Base-by-base conservation (phyloP, 768 basidiomycete genomes). In the Rhizopogon salebrosus region DNA sequence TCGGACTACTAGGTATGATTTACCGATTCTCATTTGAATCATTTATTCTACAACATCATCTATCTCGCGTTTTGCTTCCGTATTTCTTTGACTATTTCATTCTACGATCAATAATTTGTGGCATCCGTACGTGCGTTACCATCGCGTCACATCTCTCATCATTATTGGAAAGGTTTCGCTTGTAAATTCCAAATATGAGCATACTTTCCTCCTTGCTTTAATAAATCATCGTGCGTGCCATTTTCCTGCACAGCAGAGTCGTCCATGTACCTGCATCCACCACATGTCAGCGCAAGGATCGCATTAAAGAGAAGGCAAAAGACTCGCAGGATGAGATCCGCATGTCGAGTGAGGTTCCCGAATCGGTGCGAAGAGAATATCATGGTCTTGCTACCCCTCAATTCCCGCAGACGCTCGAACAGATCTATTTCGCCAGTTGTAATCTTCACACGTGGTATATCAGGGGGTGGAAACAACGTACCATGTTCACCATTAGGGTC, bases 321-420 rank as follows among this genome's bases (percentile, higher is more conserved):
- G 24, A 54, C 78, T 57, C 56, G 87, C 82, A 88, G 54, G 26
- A 89, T 87, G 3, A 85, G 63, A 67, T 88, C 85, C 0, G 87
- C 87, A 60, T 86, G 77, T 9, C 84, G 74, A 1, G 87, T 89
- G 10, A 88, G 69, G 54, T 83, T 87, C 9, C 86, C 87, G 60
- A 75, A 78, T 27, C 67, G 50, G 20, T 69, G 89, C 0, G 85
- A 85, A 1, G 87, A 89, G 62, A 89, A 90, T 23, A 90, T 66
- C 89, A 90, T 90, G 1, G 89, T 90, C 67, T 88, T 91, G 64
- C 78, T 83, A 13, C 85, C 87, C 41, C 87, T 75, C 18, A 89
- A 62, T 7, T 75, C 69, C 18, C 85, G 79, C 26, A 91, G 70
- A 40, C 87, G 75, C 55, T 86, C 80, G 50, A 92, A 92, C 7